These are phyloP conservation scores for Nectriaceae sp. DNA, from an alignment of 2,329 filamentous ascomycete genomes.

Conservation along the genomic window DNA sequence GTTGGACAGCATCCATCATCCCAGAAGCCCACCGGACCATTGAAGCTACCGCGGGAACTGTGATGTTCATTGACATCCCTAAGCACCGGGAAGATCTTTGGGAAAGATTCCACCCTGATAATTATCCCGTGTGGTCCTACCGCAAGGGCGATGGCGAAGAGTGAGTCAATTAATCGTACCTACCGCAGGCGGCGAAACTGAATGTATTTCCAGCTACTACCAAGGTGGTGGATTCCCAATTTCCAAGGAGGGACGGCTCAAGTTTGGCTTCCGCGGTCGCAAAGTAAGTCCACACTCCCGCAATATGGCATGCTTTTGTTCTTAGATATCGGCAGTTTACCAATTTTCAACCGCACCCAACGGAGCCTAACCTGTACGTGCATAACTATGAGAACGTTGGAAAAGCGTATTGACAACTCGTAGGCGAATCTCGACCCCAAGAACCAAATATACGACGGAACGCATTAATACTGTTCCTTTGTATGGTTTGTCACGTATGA, in stretches of 20 bases:
- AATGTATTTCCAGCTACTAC: constrained; percentile 3
- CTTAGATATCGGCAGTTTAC: not conserved
- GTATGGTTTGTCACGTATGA: constrained; percentile 1
- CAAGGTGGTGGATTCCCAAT: constrained; percentile 4
- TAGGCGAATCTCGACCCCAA: not conserved
- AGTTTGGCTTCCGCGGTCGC: constrained; percentile 5
- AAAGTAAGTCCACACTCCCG: not conserved
- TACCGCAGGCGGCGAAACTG: too few relatives aligned
- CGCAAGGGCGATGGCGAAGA: constrained; percentile 1
- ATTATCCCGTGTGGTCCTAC: constrained; percentile 8
- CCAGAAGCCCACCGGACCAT: constrained; percentile 29
- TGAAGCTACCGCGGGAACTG: constrained; percentile 40
- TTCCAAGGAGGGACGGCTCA: constrained; percentile 4
- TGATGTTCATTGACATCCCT: constrained; percentile 31
- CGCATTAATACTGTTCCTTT: constrained; percentile 4
- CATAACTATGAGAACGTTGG: not conserved
- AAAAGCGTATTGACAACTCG: not conserved
- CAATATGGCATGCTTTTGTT: not conserved
- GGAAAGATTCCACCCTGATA: constrained; percentile 6
- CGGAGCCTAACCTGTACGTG: not conserved
- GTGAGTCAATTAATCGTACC: not conserved
- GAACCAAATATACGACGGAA: constrained; percentile 19
- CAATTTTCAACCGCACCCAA: not conserved
- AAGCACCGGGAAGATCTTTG: constrained; percentile 6
- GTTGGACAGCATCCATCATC: constrained; percentile 31